Evolutionary conservation across 73 alveolate species (phyloP), one percentile per base, ranked within the genome.

Genomic region (Halteria grandinella): DNA sequence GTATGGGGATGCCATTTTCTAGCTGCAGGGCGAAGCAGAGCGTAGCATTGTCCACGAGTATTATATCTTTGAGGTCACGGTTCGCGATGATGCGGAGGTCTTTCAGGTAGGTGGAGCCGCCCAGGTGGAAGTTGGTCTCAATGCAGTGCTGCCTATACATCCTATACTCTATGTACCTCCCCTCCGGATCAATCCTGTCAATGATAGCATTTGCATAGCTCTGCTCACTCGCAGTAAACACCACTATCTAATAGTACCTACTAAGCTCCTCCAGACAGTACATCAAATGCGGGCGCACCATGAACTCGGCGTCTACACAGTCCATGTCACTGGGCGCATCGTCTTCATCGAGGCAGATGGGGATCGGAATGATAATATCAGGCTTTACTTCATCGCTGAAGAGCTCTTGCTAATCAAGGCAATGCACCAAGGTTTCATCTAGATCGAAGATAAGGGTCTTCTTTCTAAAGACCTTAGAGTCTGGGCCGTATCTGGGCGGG

Each of bases 401-500:
- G 24, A 63, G 32, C 23, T 86, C 94, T 10, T n/a, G n/a, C n/a
- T n/a, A n/a, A n/a, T 86, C 94, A 1, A 77, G 37, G 33, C 94
- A 86, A 66, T 92, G 98, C 8, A 92, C 94, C 31, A 92, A 49
- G 33, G 98, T 92, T 63, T 92, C 98, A 74, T 92, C 98, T n/a
- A 92, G 55, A 59, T 92, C 98, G 53, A 92, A 75, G 0, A 92
- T 71, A 4, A 92, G 60, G 0, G 91, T 77, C 69, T 89, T 92
- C 64, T 69, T 72, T 12, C 32, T 72, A 14, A 25, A 5, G 1
- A 69, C 2, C 10, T n/a, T 14, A 21, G 87, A 78, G 28, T 55
- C 40, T 11, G 34, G 28, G 12, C 55, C 78, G 1, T 53, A 15
- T 21, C 87, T 55, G 17, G 69, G 15, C 37, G 55, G 55, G 28